Conservation (phyloP, 2,329 filamentous ascomycete genomes). For the Exserohilum rostratum region DNA sequence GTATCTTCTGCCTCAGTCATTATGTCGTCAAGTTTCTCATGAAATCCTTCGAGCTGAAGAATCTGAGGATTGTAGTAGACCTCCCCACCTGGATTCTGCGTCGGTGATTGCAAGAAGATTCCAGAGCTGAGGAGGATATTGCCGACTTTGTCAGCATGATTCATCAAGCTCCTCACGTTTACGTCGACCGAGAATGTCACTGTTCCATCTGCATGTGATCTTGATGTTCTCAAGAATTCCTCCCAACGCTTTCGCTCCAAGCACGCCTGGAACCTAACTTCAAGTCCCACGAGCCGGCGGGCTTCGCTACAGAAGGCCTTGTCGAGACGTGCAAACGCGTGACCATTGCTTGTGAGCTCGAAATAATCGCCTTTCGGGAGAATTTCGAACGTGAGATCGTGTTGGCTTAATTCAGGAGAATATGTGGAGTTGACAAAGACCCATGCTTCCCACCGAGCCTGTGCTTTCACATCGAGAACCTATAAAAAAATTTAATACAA, state of each 20-base stretch:
- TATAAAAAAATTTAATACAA: background rate
- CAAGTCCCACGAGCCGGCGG: constrained; percentile 6
- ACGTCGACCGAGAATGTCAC: constrained; percentile 9
- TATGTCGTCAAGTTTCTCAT: constrained; percentile 4
- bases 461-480: constrained; percentile 10
- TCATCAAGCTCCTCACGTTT: constrained; percentile 7
- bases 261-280: constrained; percentile 1
- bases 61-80: constrained; percentile 18
- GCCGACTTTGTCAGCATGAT: constrained; percentile 16
- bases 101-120: constrained; percentile 12
- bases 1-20: constrained; percentile 4
- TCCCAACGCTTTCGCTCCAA: constrained; percentile 3
- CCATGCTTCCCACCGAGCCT: background rate
- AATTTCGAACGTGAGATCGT: background rate
- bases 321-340: constrained; percentile 9
- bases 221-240: background rate
- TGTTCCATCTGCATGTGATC: background rate
- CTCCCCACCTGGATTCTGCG: constrained; percentile 3
- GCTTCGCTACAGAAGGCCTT: constrained; percentile 11
- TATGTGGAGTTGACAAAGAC: background rate
- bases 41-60: constrained; percentile 12
- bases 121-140: constrained; percentile 4
- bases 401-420: background rate
- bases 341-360: background rate
- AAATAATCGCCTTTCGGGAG: constrained; percentile 7